These are phyloP conservation scores for Tolypocladium nubicola DNA, from an alignment of 2,329 filamentous ascomycete species.

Conservation along the genomic window DNA sequence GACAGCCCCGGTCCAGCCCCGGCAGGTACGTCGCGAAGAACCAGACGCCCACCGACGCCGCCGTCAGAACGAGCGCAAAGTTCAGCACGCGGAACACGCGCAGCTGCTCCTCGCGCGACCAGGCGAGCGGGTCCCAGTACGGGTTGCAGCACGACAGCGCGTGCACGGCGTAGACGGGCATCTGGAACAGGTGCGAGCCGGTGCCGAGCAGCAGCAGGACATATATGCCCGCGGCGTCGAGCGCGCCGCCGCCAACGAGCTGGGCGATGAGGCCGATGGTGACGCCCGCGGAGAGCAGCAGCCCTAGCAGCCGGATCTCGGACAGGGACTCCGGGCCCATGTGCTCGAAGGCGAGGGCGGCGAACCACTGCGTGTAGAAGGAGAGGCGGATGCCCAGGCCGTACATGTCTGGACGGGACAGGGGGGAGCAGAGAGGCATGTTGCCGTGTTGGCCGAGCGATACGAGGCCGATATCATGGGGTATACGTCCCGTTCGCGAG, in stretches of 20 bases:
- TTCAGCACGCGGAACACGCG: slow-evolving; percentile 14
- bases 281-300: slow-evolving; percentile 17
- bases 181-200: slow-evolving; percentile 18
- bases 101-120: slow-evolving; percentile 14
- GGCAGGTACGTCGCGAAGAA: slow-evolving; percentile 17
- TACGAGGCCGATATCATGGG: background rate
- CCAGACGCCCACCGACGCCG: slow-evolving; percentile 20
- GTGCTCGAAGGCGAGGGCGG: slow-evolving; percentile 18
- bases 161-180: slow-evolving; percentile 23
- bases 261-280: slow-evolving; percentile 18
- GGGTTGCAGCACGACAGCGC: slow-evolving; percentile 17
- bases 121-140: slow-evolving; percentile 17
- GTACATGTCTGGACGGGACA: slow-evolving; percentile 1
- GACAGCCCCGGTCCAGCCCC: slow-evolving; percentile 10
- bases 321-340: slow-evolving; percentile 15
- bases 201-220: slow-evolving; percentile 19
- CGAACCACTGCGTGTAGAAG: slow-evolving; percentile 20
- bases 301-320: slow-evolving; percentile 19
- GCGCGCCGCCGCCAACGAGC: slow-evolving; percentile 5
- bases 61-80: slow-evolving; percentile 14
- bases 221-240: slow-evolving; percentile 20
- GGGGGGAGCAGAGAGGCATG: background rate
- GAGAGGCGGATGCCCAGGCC: slow-evolving; percentile 3
- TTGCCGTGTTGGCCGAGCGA: background rate
- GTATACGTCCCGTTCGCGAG: background rate